Conservation (phyloP, 179 eudicot species). For the Dionaea muscipula region DNA sequence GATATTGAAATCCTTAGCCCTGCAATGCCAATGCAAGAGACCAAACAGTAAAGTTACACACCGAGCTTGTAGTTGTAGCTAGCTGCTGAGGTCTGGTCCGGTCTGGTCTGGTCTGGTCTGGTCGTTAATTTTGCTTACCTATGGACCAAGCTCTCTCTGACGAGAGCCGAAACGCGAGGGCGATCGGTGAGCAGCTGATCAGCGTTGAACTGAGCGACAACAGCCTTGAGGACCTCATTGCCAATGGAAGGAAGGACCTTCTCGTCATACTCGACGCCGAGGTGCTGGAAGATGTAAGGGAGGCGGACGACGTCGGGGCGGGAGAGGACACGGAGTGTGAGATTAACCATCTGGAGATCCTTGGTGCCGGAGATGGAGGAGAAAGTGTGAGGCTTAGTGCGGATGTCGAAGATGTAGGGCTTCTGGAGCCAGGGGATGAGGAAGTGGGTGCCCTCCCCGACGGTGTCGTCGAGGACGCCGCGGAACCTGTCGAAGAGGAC, state of each 20-base stretch:
- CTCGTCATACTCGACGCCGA: conserved; percentile 77
- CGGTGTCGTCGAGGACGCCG: conserved; percentile 49
- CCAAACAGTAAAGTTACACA: too few species aligned
- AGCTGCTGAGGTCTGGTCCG: not conserved
- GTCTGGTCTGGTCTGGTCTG: too few species aligned
- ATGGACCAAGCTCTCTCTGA: conserved; percentile 50
- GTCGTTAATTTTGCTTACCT: too few species aligned
- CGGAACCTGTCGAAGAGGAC: conserved; percentile 78
- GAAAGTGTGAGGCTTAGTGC: conserved; percentile 75
- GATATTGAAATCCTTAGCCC: conserved; percentile 82
- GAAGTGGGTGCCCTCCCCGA: conserved; percentile 82
- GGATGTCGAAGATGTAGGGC: conserved; percentile 75
- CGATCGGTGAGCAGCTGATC: conserved; percentile 88
- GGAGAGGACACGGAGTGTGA: conserved; percentile 62
- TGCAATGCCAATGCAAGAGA: conserved; percentile 5
- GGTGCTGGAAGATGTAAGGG: conserved; percentile 49
- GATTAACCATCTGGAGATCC: conserved; percentile 90
- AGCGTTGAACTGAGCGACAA: conserved; percentile 88
- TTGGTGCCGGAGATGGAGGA: conserved; percentile 75
- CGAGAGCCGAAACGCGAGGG: conserved; percentile 68
- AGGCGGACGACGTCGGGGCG: conserved; percentile 52
- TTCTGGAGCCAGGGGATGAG: conserved; percentile 69
- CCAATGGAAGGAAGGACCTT: conserved; percentile 87
- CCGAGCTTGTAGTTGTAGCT: too few species aligned
- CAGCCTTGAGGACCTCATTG: conserved; percentile 76